Evolutionary conservation across 352 stramenopile species (phyloP).

Genomic region (Peronospora belbahrii): DNA sequence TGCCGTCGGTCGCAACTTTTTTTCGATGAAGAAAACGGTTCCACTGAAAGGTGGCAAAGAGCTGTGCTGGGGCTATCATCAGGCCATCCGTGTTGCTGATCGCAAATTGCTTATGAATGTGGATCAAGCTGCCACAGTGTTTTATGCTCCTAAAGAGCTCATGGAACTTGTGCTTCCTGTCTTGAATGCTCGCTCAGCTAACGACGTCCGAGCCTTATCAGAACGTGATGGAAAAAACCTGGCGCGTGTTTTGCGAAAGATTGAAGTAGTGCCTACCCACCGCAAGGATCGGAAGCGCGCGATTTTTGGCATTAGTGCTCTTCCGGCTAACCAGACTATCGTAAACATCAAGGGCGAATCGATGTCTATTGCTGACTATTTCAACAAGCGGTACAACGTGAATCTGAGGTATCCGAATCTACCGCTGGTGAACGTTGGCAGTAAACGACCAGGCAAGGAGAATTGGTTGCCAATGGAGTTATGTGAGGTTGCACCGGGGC

Average conservation of each 20-base stretch:
- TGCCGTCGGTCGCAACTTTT: conserved; percentile 61
- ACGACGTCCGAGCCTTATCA: conserved; percentile 32
- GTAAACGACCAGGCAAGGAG: conserved; percentile 29
- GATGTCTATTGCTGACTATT: conserved; percentile 58
- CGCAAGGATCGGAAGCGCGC: conserved; percentile 49
- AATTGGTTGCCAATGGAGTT: conserved; percentile 78
- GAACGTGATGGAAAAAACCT: conserved; percentile 31
- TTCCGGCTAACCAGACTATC: conserved; percentile 37
- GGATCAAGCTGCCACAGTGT: conserved; percentile 61
- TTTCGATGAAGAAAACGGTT: conserved; percentile 53
- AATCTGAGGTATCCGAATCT: conserved; percentile 52
- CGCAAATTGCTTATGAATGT: conserved; percentile 62
- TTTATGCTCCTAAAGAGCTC: conserved; percentile 48
- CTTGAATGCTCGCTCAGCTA: conserved; percentile 25
- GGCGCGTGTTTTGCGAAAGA: conserved; percentile 37
- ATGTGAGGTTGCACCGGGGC: conserved; percentile 62
- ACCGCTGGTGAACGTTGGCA: conserved; percentile 66
- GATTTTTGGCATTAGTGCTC: conserved; percentile 44
- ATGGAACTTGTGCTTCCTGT: conserved; percentile 41
- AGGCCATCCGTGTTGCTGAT: conserved; percentile 50
- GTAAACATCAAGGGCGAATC: conserved; percentile 43
- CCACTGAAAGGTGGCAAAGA: conserved; percentile 55
- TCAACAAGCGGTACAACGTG: conserved; percentile 48
- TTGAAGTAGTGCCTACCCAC: conserved; percentile 48
- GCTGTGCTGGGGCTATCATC: conserved; percentile 67